Base-by-base conservation (phyloP, 1,284 basidiomycete species). In the Trametes sp. region DNA sequence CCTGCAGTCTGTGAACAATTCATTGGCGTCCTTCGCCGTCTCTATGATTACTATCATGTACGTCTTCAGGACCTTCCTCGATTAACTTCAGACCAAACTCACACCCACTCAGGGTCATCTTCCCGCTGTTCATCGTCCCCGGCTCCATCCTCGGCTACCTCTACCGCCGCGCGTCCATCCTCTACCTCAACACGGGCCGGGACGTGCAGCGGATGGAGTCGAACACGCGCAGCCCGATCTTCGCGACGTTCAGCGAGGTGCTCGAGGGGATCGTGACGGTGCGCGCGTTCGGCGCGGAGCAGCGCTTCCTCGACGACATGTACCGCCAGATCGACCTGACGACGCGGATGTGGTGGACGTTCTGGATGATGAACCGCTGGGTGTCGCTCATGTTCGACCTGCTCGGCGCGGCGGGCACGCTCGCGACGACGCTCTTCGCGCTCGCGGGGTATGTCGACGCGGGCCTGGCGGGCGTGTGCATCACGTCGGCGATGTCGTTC, bases 291-390 rank as follows among this genome's bases (percentile, higher is more conserved):
- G 91, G 90, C 10, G 92, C 88, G 1, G 94, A 96, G 70, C 79
- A 80, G 42, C 81, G 85, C n/a, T 96, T 97, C 80, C 82, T 95
- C 69, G 83, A 91, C 58, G 82, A 84, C 53, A 78, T 95, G 36
- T 91, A 90, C 72, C 72, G 61, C 4, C 89, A 87, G 72, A 81
- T 92, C 51, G 87, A 92, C 69, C 71, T 80, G 21, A 89, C 88
- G 1, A 90, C 85, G 0, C 84, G 87, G 87, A 89, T 90, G 88
- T 89, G 86, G 86, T 90, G 90, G 69, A 81, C 78, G 23, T 89
- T 88, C 74, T 91, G 89, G 90, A 92, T 93, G 91, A 89, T 87
- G 31, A 93, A 92, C 67, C 81, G 90, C 61, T 93, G 91, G 90
- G 79, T 93, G 10, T 72, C 90, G 44, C 76, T 94, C 45, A 88